Conservation (phyloP, 768 basidiomycete species). For the Porphyrellus cyaneotinctus region DNA sequence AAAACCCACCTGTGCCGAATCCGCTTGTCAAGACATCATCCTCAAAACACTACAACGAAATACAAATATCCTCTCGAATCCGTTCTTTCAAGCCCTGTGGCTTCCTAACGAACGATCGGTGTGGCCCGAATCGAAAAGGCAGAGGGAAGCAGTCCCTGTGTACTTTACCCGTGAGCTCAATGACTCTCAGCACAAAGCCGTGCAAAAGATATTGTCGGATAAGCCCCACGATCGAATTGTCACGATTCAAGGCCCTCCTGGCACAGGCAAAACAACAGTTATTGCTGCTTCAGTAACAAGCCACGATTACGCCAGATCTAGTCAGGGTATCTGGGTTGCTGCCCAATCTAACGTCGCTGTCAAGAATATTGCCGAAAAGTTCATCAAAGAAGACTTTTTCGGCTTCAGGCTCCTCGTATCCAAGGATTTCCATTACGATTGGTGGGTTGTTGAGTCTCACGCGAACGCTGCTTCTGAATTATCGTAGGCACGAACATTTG, state of each 20-base stretch:
- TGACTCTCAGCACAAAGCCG: constrained; percentile 25
- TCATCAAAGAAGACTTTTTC: constrained; percentile 30
- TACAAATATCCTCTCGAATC: constrained; percentile 15
- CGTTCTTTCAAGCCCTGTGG: constrained; percentile 30
- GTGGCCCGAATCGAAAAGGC: constrained; percentile 13
- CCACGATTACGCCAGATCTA: constrained; percentile 5
- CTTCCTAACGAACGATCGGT: constrained; percentile 12
- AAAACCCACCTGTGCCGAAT: constrained; percentile 53
- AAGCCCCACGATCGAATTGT: constrained; percentile 20
- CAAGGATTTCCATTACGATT: constrained; percentile 43
- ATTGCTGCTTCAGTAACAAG: constrained; percentile 37
- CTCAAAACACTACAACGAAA: constrained; percentile 18
- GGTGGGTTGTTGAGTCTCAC: constrained; percentile 27
- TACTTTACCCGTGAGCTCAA: constrained; percentile 17
- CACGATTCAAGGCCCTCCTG: constrained; percentile 36
- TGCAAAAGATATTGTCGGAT: constrained; percentile 30
- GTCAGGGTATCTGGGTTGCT: constrained; percentile 35
- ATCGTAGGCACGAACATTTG: constrained; percentile 47
- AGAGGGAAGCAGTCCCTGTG: not conserved
- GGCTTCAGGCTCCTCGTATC: constrained; percentile 43
- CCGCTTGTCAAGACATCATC: constrained; percentile 20
- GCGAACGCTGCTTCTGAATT: not conserved
- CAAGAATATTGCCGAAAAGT: constrained; percentile 50
- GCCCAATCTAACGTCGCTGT: constrained; percentile 51
- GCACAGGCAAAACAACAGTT: constrained; percentile 44